Conservation (phyloP, 2,329 filamentous ascomycete species). For the Penicillium frequentans region DNA sequence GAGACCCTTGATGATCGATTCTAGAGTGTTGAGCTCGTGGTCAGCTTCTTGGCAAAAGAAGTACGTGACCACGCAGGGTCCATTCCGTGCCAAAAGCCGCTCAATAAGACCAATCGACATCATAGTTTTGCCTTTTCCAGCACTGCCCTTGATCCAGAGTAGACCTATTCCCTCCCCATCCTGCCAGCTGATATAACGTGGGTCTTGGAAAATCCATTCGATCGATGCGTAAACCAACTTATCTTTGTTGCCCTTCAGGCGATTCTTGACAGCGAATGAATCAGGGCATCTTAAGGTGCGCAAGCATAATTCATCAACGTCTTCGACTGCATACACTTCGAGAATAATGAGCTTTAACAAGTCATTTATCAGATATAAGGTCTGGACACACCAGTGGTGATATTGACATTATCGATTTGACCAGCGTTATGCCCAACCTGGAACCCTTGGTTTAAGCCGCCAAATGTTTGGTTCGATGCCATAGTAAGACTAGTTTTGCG, state of each 20-base stretch:
- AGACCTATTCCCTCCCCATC: conserved; percentile 22
- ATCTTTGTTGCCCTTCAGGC: conserved; percentile 18
- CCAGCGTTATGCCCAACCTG: too few relatives aligned
- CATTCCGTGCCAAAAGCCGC: conserved; percentile 10
- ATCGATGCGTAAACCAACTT: conserved; percentile 14
- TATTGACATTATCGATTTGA: too few relatives aligned
- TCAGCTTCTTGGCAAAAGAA: conserved; percentile 24
- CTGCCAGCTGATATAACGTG: conserved; percentile 20
- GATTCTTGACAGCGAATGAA: conserved; percentile 10
- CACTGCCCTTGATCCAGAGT: conserved; percentile 41
- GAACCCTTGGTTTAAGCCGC: too few relatives aligned
- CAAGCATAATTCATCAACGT: conserved; percentile 4
- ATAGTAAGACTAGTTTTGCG: too few relatives aligned
- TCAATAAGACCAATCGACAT: conserved; percentile 35
- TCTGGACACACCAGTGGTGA: too few relatives aligned
- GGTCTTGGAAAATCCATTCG: conserved; percentile 24
- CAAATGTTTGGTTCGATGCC: too few relatives aligned
- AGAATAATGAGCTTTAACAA: too few relatives aligned
- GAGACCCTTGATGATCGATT: conserved; percentile 16
- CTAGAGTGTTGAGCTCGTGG: conserved; percentile 16
- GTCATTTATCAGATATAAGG: too few relatives aligned
- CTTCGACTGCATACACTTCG: not conserved
- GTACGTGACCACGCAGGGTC: conserved; percentile 10
- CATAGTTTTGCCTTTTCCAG: conserved; percentile 46
- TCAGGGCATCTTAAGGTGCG: conserved; percentile 9